A percentile compares a stretch with the other conserved stretches of the same genome.
Conservation (phyloP, 176 grass and related monocot species). For the Ampelocalamus luodianensis region DNA sequence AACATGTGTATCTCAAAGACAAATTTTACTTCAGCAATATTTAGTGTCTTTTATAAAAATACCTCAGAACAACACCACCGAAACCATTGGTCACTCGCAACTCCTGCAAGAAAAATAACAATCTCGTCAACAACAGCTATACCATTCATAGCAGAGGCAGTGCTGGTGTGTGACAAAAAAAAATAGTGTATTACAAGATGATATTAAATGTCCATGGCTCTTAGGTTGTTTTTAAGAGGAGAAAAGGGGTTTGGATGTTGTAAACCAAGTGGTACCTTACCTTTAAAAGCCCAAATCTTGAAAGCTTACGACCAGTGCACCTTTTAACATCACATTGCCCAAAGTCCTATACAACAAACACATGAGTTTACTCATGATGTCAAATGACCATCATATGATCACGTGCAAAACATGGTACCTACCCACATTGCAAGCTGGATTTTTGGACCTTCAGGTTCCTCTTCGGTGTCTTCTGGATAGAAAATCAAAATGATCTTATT, state of each 20-base stretch:
- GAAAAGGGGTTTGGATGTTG: neutral
- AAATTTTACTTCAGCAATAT: neutral
- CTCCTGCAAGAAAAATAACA: conserved; percentile 62
- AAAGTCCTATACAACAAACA: conserved; percentile 69
- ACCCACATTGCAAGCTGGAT: conserved; percentile 99
- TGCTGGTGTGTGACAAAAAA: neutral
- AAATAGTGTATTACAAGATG: neutral
- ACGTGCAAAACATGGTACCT: conserved; percentile 39
- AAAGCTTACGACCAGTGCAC: conserved; percentile 96
- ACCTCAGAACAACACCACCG: conserved; percentile 94
- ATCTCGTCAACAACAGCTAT: conserved; percentile 25
- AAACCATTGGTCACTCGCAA: conserved; percentile 87
- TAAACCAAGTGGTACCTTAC: conserved; percentile 41
- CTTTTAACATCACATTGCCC: conserved; percentile 90
- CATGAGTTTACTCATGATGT: neutral
- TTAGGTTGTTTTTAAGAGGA: neutral
- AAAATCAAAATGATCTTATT: conserved; percentile 29
- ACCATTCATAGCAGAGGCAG: neutral
- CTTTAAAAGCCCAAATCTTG: conserved; percentile 90
- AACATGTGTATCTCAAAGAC: conserved; percentile 18
- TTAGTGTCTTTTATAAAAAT: conserved; percentile 5
- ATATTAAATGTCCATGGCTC: neutral
- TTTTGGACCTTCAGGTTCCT: conserved; percentile 55
- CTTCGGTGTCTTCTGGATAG: conserved; percentile 50
- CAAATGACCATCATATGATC: neutral